phyloP scores from a whole-genome alignment of 2,329 filamentous ascomycete species.

The Aspergillus flavus region DNA sequence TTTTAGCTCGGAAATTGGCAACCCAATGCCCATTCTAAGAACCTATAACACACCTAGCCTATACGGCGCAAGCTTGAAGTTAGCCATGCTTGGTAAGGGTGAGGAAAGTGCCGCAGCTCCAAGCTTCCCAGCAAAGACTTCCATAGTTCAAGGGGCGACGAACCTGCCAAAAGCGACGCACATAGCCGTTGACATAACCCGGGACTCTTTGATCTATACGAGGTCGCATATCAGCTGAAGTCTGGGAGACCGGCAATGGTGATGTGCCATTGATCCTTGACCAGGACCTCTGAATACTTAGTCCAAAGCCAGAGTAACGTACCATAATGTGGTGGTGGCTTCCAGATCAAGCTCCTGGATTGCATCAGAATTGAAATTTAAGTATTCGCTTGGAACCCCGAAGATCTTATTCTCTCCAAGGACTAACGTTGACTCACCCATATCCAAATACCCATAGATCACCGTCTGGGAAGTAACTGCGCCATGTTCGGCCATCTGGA shows the following conservation, averaged over 20 bases:
- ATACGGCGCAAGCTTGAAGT: background rate
- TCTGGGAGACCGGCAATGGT: background rate
- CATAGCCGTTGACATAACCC: constrained; percentile 90
- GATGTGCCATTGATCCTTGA: background rate
- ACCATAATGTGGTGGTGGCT: constrained; percentile 95
- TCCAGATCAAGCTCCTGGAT: constrained; percentile 82
- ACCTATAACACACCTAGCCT: constrained; percentile 35
- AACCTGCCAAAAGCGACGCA: constrained; percentile 98
- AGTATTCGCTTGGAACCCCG: background rate
- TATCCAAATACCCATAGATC: constrained; percentile 98
- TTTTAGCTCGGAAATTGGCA: constrained; percentile 5
- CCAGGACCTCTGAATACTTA: background rate
- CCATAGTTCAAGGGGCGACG: constrained; percentile 34
- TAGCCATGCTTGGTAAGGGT: background rate
- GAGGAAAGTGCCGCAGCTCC: background rate
- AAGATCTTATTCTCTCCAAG: background rate
- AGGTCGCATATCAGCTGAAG: constrained; percentile 5
- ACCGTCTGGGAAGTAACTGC: constrained; percentile 48
- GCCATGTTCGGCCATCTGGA: constrained; percentile 44
- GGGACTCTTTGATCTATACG: constrained; percentile 78
- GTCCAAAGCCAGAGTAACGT: constrained; percentile 32
- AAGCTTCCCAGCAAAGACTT: background rate
- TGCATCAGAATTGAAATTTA: no score
- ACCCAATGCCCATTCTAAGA: constrained; percentile 13
- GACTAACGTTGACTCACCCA: constrained; percentile 62